A percentile compares a stretch with the other conserved stretches of the same genome.
Evolutionary conservation across 2,329 filamentous ascomycete genomes (phyloP).

Genomic region (Verticillium klebahnii): DNA sequence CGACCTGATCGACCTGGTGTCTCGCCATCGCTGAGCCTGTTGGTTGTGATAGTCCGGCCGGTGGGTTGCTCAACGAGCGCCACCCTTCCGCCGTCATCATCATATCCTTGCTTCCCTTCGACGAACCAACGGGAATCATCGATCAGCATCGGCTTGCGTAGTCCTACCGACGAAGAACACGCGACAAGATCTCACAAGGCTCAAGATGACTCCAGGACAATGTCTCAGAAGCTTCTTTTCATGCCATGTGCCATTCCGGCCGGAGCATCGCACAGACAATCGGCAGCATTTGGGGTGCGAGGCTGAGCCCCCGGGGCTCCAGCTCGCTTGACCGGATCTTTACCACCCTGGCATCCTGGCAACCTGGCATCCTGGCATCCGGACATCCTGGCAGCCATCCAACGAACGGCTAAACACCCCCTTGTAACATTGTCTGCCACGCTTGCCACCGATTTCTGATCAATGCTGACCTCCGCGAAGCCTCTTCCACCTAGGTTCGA

Average conservation of each 20-base stretch:
- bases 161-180: neutral
- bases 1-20: too few species aligned
- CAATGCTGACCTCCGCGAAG: neutral
- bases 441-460: neutral
- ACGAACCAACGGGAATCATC: neutral
- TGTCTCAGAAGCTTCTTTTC: neutral
- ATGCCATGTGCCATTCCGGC: neutral
- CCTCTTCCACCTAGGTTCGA: neutral
- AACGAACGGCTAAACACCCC: neutral
- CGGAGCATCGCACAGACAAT: neutral
- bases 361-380: neutral
- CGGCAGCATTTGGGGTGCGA: neutral
- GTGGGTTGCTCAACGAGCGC: too few species aligned
- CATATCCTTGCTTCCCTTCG: neutral
- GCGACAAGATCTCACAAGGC: neutral
- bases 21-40: too few species aligned
- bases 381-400: neutral
- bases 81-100: too few species aligned
- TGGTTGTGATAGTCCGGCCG: too few species aligned
- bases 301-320: neutral
- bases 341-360: neutral
- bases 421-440: neutral
- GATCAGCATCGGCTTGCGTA: neutral
- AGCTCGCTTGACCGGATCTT: neutral
- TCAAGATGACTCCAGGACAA: neutral